Evolutionary conservation across 176 grass and related monocot species (phyloP).

Genomic region (Triticum urartu): DNA sequence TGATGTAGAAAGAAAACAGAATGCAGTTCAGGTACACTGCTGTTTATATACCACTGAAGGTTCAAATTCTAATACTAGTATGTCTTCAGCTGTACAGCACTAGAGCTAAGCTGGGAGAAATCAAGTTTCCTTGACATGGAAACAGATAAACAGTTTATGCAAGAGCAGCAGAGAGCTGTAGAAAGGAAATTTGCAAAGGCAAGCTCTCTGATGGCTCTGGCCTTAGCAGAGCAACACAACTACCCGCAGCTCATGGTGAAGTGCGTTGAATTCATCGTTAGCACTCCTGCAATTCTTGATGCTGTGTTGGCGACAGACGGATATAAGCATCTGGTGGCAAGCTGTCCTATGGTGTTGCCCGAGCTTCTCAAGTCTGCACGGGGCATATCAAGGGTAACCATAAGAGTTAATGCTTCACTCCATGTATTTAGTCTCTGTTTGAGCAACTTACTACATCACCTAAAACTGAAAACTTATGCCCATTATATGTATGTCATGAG

Average conservation of each 20-base stretch:
- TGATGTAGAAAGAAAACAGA: conserved; percentile 1
- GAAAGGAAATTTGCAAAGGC: not conserved
- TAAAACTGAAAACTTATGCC: too few species aligned
- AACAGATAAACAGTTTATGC: too few species aligned
- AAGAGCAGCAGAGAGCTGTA: too few species aligned
- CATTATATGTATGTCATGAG: too few species aligned
- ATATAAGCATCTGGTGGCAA: not conserved
- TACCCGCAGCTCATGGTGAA: conserved; percentile 4
- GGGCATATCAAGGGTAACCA: too few species aligned
- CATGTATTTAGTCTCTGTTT: too few species aligned
- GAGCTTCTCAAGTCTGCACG: too few species aligned
- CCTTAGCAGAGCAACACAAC: conserved; percentile 13
- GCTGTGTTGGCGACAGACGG: not conserved
- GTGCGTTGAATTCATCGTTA: conserved; percentile 16
- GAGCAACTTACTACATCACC: too few species aligned
- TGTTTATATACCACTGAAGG: not conserved
- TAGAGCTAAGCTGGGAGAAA: not conserved
- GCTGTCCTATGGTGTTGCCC: not conserved
- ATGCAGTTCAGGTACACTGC: not conserved
- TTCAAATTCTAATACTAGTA: not conserved
- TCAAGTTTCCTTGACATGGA: too few species aligned
- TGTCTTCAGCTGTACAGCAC: not conserved
- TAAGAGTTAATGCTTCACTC: too few species aligned
- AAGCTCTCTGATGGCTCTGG: not conserved
- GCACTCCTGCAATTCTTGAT: not conserved